Conservation (phyloP, 306 rosid genomes). For the Urtica urens region DNA sequence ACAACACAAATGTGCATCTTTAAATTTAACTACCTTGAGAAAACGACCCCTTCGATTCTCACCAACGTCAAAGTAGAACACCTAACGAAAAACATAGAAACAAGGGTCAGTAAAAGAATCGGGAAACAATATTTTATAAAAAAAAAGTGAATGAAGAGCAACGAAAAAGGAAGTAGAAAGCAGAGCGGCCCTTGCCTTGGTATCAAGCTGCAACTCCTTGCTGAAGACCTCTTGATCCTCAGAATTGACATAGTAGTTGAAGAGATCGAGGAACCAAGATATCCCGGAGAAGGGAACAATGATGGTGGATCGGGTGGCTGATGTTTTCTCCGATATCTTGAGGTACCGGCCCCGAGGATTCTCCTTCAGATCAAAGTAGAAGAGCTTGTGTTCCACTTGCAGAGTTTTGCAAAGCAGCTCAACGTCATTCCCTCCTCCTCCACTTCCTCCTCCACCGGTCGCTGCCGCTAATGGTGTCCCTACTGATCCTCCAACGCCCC, state of each 20-base stretch:
- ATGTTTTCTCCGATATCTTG: constrained; percentile 93
- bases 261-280: constrained; percentile 97
- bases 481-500: constrained; percentile 22
- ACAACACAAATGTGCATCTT: neutral
- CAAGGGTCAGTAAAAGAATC: neutral
- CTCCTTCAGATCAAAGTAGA: constrained; percentile 99
- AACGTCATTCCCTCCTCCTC: constrained; percentile 57
- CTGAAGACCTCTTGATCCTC: constrained; percentile 90
- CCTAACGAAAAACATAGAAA: constrained; percentile 26
- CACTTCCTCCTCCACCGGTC: constrained; percentile 17
- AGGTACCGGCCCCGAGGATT: constrained; percentile 97
- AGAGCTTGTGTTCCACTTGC: constrained; percentile 96
- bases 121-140: too few relatives aligned
- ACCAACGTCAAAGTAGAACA: constrained; percentile 96
- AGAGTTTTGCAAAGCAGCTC: constrained; percentile 90
- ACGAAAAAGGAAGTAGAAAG: constrained; percentile 1
- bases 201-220: constrained; percentile 98
- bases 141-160: neutral
- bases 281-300: constrained; percentile 95
- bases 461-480: constrained; percentile 7
- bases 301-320: constrained; percentile 97
- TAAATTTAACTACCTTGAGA: constrained; percentile 45
- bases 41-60: constrained; percentile 98
- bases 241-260: constrained; percentile 84
- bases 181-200: too few relatives aligned